These are phyloP conservation scores for Pseudonitzschia pungens DNA, from an alignment of 108 stramenopile genomes.

Conservation along the genomic window DNA sequence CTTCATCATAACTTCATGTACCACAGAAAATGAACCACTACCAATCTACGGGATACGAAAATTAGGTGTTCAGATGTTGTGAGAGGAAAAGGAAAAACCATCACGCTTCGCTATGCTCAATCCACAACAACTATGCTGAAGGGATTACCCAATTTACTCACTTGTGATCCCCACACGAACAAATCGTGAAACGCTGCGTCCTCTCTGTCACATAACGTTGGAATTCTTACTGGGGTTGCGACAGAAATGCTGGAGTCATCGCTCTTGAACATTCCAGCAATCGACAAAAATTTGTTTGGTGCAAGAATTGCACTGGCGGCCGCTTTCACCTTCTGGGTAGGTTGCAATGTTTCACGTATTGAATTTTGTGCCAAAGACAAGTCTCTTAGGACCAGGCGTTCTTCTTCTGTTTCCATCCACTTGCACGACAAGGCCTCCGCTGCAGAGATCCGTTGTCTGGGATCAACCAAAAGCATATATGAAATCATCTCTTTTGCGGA, in stretches of 20 bases:
- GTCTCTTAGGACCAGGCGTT: constrained; percentile 41
- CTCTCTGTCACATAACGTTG: constrained; percentile 21
- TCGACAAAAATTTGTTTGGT: constrained; percentile 41
- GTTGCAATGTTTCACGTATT: constrained; percentile 19
- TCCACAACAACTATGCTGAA: background rate
- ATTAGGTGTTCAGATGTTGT: background rate
- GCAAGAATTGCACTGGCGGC: constrained; percentile 46
- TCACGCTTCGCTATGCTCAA: background rate
- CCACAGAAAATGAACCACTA: constrained; percentile 67
- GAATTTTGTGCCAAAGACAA: constrained; percentile 38
- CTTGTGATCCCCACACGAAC: constrained; percentile 35
- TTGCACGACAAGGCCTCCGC: constrained; percentile 40
- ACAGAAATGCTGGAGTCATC: constrained; percentile 9
- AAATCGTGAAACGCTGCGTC: constrained; percentile 33
- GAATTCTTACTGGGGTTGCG: background rate
- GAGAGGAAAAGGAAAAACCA: background rate
- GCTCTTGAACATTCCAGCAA: constrained; percentile 30
- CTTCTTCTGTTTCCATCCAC: constrained; percentile 64
- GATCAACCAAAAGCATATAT: constrained; percentile 57
- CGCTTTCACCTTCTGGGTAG: constrained; percentile 24
- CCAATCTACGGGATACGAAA: constrained; percentile 40
- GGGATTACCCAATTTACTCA: background rate
- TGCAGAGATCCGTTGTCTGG: constrained; percentile 47
- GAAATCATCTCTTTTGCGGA: constrained; percentile 84
- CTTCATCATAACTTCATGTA: constrained; percentile 57